Evolutionary conservation across 345 rosid species (phyloP).

Genomic region (Citropsis articulata): DNA sequence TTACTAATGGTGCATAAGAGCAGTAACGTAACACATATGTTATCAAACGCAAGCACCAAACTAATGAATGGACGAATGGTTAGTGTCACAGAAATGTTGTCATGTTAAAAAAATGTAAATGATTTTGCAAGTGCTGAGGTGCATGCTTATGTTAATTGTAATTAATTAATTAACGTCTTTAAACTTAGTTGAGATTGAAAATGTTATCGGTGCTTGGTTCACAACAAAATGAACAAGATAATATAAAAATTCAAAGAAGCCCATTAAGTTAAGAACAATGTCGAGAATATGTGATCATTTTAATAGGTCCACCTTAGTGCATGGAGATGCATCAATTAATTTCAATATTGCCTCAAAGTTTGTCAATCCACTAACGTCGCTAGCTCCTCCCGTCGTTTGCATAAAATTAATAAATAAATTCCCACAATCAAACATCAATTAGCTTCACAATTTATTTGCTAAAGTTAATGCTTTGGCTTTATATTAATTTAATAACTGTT

Average conservation of each 20-base stretch:
- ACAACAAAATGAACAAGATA: background rate
- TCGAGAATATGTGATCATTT: background rate
- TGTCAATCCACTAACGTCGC: slow-evolving; percentile 18
- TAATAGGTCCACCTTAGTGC: background rate
- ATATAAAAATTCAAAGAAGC: background rate
- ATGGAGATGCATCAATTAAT: background rate
- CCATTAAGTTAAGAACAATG: background rate
- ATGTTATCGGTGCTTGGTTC: background rate
- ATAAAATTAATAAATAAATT: slow-evolving; percentile 5
- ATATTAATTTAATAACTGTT: no score
- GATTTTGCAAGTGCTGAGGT: background rate
- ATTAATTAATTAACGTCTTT: no score
- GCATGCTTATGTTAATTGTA: background rate
- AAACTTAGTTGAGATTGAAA: background rate
- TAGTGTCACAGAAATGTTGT: background rate
- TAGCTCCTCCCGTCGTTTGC: background rate
- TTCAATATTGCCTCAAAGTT: background rate
- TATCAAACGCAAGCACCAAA: background rate
- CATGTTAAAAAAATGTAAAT: background rate
- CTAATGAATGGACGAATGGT: background rate
- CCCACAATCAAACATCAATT: background rate
- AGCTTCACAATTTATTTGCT: background rate
- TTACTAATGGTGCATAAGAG: background rate
- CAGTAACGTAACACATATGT: background rate
- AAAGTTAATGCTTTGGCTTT: no score